Evolutionary conservation across 805 yeast genomes (phyloP).

Genomic region (Barnettozyma californica): DNA sequence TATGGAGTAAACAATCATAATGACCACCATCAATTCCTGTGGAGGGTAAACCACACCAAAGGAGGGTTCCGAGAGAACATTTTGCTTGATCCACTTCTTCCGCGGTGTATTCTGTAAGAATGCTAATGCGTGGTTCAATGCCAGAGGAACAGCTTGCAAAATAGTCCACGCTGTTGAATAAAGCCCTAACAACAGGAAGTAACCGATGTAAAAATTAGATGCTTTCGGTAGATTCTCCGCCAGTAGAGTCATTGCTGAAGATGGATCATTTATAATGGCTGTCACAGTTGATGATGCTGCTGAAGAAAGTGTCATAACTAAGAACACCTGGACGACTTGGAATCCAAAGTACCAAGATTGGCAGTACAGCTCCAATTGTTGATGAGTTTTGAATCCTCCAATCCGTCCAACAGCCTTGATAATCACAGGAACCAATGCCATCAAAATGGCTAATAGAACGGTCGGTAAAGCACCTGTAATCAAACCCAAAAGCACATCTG

Average conservation of each 20-base stretch:
- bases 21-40: slow-evolving; percentile 67
- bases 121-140: slow-evolving; percentile 68
- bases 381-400: slow-evolving; percentile 66
- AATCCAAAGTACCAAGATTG: slow-evolving; percentile 89
- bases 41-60: slow-evolving; percentile 85
- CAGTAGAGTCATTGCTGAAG: slow-evolving; percentile 65
- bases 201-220: slow-evolving; percentile 83
- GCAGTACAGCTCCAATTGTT: slow-evolving; percentile 72
- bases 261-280: slow-evolving; percentile 61
- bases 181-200: slow-evolving; percentile 77
- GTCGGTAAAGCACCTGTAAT: slow-evolving; percentile 88
- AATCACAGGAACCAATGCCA: slow-evolving; percentile 82
- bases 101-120: slow-evolving; percentile 85
- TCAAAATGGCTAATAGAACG: slow-evolving; percentile 69
- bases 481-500: slow-evolving; percentile 65
- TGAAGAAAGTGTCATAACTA: slow-evolving; percentile 79
- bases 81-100: slow-evolving; percentile 78
- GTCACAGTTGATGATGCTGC: slow-evolving; percentile 73
- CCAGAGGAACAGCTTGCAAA: slow-evolving; percentile 68
- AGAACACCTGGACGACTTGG: slow-evolving; percentile 84
- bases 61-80: slow-evolving; percentile 56
- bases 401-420: slow-evolving; percentile 72
- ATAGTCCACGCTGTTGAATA: slow-evolving; percentile 70
- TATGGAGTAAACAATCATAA: slow-evolving; percentile 69
- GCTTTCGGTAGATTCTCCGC: slow-evolving; percentile 82